Base-by-base conservation (phyloP, 805 yeast species). In the Candida ponderosae region DNA sequence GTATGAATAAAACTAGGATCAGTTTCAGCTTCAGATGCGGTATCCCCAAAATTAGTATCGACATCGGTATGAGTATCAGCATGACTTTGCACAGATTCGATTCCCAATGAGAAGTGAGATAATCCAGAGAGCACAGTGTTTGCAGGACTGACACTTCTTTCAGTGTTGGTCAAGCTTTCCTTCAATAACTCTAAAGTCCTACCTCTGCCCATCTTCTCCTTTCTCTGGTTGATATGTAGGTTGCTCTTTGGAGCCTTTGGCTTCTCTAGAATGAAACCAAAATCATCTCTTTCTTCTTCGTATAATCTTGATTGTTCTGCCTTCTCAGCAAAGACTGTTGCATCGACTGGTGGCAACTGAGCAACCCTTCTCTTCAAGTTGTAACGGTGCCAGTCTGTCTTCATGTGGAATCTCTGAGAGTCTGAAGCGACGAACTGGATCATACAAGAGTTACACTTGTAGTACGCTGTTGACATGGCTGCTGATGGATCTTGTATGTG, bases 361-460 rank as follows among this genome's bases (percentile, higher is more conserved):
- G 96, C 95, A 24, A 93, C 96, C 51, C 96, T 74, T 63, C 98
- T 77, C 56, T 93, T 93, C 53, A 93, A 70, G 54, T 93, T 93
- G 60, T 93, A 93, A 44, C 98, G 73, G 56, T 93, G 98, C 98
- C 98, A 93, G 39, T 93, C 98, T 3, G 96, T 80, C 56, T 85
- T 87, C 98, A 93, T 93, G 57, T 93, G 98, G 45, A 72, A 72
- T 44, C 97, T 71, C 63, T 93, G 98, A 40, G 79, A 68, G 44
- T 81, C 93, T n/a, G 95, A 81, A 28, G 79, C 68, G 31, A 80
- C 75, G 54, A 93, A 93, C 33, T 79, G 79, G 45, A 87, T 76
- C 18, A 77, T 78, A 60, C 98, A 93, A 17, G 96, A 81, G 54
- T 89, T 85, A 62, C 98, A 93, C 11, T 96, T 87, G 57, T 70